phyloP scores from a whole-genome alignment of 73 alveolate genomes.

The Paramecium caudatum region DNA sequence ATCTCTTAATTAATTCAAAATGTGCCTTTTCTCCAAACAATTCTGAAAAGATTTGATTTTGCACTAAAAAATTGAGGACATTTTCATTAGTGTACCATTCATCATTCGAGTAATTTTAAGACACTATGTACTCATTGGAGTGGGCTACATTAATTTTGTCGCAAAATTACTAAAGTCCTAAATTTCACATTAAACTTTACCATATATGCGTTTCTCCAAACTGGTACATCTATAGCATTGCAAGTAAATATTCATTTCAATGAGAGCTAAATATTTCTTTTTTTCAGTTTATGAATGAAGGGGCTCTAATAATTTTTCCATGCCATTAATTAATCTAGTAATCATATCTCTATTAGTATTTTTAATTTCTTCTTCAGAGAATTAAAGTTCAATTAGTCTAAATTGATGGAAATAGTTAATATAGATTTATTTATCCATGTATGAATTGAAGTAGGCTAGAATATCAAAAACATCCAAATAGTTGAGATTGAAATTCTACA shows the following conservation, averaged over 20 bases:
- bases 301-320: slow-evolving; percentile 8
- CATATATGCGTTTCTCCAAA: slow-evolving; percentile 57
- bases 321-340: neutral
- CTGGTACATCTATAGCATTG: neutral
- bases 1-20: slow-evolving; percentile 58
- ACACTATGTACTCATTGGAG: neutral
- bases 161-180: slow-evolving; percentile 24
- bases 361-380: slow-evolving; percentile 43
- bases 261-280: neutral
- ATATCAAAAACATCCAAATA: neutral
- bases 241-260: slow-evolving; percentile 14
- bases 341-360: slow-evolving; percentile 2
- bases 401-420: neutral
- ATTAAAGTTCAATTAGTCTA: neutral
- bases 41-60: neutral
- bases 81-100: slow-evolving; percentile 53
- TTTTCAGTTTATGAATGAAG: neutral
- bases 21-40: slow-evolving; percentile 69
- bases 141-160: slow-evolving; percentile 41
- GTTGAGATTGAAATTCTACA: neutral
- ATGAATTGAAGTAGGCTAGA: neutral
- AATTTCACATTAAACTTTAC: neutral
- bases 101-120: neutral
- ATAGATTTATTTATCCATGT: neutral
- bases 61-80: neutral